Base-by-base conservation (phyloP, 2,329 filamentous ascomycete species). In the Ceratocystis diversiconidia region DNA sequence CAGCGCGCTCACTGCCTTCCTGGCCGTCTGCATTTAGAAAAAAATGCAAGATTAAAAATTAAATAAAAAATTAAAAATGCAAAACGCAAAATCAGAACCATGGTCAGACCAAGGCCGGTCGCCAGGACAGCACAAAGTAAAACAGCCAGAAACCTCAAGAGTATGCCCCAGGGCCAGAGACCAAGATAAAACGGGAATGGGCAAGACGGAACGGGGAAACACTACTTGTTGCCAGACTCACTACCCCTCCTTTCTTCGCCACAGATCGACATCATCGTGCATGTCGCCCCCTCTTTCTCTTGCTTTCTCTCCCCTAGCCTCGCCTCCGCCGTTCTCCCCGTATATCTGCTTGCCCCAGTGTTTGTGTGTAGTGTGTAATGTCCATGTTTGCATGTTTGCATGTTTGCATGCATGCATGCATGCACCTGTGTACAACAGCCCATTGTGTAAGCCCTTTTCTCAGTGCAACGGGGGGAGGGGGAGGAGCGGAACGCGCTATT, bases 401-500 rank as follows among this genome's bases (percentile, higher is more conserved):
- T 10, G 30, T 15, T 19, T 22, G 25, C 8, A 25, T 57, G 22
- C 19, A 19, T 32, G 57, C 19, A n/a, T 61, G 19, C 57, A 36
- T 61, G 15, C 36, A n/a, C 30, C 12, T 59, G 30, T 59, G 55
- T 59, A 59, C 25, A 59, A 50, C 48, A 50, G 48, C 48, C 48
- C 48, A 50, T 19, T 19, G 6, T 50, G 36, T 22, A 50, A 22
- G 19, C 48, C 48, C 17, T 57, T 57, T 41, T 41, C 36, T 15
- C 36, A 41, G 36, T 41, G 36, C 52, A 57, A 57, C 52, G 52
- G 52, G 48, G 46, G 48, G 48, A 25, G 22, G 48, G 46, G 52
- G 52, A 57, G 52, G 52, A 57, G 52, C 52, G 52, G 52, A 57
- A 28, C 52, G 52, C 52, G 52, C 22, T 50, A 25, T 50, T 50